Evolutionary conservation across 495 filamentous ascomycete species (phyloP), one percentile per base, ranked within the genome.

Genomic region (Halenospora varia): DNA sequence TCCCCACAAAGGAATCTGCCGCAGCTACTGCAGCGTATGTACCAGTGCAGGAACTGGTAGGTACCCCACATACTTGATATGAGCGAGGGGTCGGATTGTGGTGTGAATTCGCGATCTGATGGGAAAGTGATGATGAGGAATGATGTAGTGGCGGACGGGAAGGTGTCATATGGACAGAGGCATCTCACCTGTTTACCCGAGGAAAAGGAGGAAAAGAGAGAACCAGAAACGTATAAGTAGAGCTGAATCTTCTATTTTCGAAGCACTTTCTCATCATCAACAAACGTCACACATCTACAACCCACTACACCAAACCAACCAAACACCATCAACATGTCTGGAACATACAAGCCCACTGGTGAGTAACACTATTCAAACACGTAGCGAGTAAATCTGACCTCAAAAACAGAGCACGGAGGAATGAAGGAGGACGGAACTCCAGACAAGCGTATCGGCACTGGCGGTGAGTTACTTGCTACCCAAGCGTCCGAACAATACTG

Each of bases 351-450:
- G 53, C 53, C 48, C 13, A 50, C 47, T 50, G 47, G 47, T 25
- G 19, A 6, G 47, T 50, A 3, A 2, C 18, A 3, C 20, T 4
- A 8, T 46, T 17, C 42, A 6, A n/a, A n/a, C 17, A 9, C 42
- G 4, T 17, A n/a, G 13, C 17, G 8, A 17, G 8, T 4, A 46
- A 9, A 4, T 17, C 42, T 46, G n/a, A 46, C 42, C 8, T 53
- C 19, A 8, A 13, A 8, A 10, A 40, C 56, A 60, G 62, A 64
- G 53, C 59, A 64, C 55, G 59, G 49, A 23, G 62, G 62, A 24
- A 24, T 64, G 15, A 64, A 62, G 62, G 49, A 61, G 59, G 62
- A 64, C 50, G 62, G 62, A 24, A 64, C 62, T 58, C 53, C 53
- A 18, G 62, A 64, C 25, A 58, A 58, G 51, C 53, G 62, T 40